Evolutionary conservation across 148 eudicot genomes (phyloP).

Genomic region (Vaccinium darrowii): DNA sequence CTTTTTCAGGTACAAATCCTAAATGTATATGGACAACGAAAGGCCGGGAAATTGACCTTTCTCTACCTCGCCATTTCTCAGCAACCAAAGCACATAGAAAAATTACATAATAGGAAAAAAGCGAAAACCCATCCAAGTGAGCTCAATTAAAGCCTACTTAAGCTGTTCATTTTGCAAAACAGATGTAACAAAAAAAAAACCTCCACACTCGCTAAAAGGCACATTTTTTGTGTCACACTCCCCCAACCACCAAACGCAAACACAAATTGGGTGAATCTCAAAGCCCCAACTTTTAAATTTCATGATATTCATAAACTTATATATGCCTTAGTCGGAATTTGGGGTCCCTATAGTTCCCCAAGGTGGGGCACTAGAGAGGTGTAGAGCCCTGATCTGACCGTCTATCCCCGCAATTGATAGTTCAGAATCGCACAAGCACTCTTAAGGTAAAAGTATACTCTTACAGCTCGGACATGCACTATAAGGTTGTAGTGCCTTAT

Average conservation of each 20-base stretch:
- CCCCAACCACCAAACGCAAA: not conserved
- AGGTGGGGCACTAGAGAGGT: too few relatives aligned
- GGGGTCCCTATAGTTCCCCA: too few relatives aligned
- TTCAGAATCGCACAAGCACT: too few relatives aligned
- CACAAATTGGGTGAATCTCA: not conserved
- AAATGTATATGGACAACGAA: not conserved
- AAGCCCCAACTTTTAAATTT: not conserved
- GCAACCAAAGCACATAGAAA: not conserved
- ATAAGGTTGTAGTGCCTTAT: too few relatives aligned
- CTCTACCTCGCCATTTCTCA: not conserved
- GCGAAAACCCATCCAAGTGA: not conserved
- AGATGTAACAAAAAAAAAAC: not conserved
- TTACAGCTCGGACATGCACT: too few relatives aligned
- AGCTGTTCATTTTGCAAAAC: not conserved
- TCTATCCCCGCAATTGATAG: too few relatives aligned
- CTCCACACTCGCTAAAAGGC: not conserved
- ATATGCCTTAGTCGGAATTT: too few relatives aligned
- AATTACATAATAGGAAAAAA: not conserved
- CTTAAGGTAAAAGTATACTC: too few relatives aligned
- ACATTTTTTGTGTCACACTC: not conserved
- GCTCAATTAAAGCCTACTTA: not conserved
- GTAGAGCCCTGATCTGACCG: too few relatives aligned
- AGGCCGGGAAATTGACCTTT: not conserved
- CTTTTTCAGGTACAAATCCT: conserved; percentile 7
- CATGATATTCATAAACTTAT: not conserved